These are phyloP conservation scores for Pythium scleroteichum DNA, from an alignment of 352 stramenopile genomes.

Conservation along the genomic window DNA sequence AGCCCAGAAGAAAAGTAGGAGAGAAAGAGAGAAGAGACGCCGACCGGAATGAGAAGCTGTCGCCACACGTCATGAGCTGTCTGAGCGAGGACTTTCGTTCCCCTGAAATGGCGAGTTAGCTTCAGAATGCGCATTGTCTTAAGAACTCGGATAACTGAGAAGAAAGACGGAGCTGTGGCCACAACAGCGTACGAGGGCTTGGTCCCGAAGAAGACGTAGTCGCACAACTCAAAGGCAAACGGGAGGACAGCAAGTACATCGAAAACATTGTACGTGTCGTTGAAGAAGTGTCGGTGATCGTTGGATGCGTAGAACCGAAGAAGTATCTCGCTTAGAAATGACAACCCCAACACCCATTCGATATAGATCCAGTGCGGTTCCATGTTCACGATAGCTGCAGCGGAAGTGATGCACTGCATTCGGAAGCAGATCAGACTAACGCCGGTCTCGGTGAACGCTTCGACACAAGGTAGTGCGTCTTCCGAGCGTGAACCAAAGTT, in stretches of 20 bases:
- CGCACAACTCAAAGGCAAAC: constrained; percentile 54
- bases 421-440: constrained; percentile 48
- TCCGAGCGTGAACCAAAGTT: constrained; percentile 55
- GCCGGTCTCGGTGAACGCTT: constrained; percentile 35
- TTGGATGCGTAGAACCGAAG: constrained; percentile 58
- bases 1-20: too few species aligned
- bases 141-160: constrained; percentile 64
- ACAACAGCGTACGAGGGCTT: constrained; percentile 61
- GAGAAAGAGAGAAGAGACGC: too few species aligned
- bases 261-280: constrained; percentile 63
- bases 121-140: constrained; percentile 82
- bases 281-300: constrained; percentile 40
- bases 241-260: constrained; percentile 65
- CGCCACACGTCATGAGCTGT: constrained; percentile 59
- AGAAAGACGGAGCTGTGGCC: constrained; percentile 56
- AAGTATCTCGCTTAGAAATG: constrained; percentile 57
- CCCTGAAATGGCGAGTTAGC: constrained; percentile 65
- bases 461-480: constrained; percentile 29
- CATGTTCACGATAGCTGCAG: constrained; percentile 54
- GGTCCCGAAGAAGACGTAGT: constrained; percentile 35
- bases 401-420: constrained; percentile 42
- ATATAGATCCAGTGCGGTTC: constrained; percentile 76
- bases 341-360: constrained; percentile 61
- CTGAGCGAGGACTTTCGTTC: constrained; percentile 59
- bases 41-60: constrained; percentile 64